Conservation (phyloP, 1,139 yeast genomes). For the Pichia sp. region DNA sequence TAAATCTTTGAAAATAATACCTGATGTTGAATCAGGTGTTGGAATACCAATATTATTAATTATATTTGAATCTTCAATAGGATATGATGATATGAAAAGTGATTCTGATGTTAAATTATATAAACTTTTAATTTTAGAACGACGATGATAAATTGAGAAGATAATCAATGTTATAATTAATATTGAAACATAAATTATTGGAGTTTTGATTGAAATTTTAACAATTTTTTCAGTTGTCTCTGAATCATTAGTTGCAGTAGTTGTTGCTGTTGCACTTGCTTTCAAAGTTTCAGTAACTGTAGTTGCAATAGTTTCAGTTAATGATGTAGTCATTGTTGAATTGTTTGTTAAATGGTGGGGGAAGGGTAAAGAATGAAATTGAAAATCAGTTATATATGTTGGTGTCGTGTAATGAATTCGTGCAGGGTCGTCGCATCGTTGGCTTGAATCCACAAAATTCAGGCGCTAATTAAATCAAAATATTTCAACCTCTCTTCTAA, state of each 20-base stretch:
- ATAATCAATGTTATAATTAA: constrained; percentile 61
- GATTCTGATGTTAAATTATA: constrained; percentile 39
- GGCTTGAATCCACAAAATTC: too few relatives aligned
- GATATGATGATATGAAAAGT: constrained; percentile 10
- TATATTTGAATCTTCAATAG: constrained; percentile 4
- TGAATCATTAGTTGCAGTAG: constrained; percentile 1
- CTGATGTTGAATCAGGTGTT: constrained; percentile 16
- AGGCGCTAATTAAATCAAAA: too few relatives aligned
- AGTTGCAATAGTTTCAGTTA: constrained; percentile 1
- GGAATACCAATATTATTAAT: constrained; percentile 5
- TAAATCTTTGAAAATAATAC: constrained; percentile 13
- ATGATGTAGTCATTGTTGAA: neutral
- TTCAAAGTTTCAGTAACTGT: neutral
- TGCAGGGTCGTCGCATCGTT: too few relatives aligned
- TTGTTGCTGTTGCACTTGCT: constrained; percentile 7
- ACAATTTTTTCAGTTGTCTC: constrained; percentile 5
- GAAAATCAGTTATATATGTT: too few relatives aligned
- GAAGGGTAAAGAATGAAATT: too few relatives aligned
- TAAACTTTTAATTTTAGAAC: constrained; percentile 33
- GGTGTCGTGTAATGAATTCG: too few relatives aligned
- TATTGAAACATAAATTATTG: constrained; percentile 70
- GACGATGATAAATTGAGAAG: constrained; percentile 69
- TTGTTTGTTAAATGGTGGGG: too few relatives aligned
- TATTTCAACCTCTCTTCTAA: too few relatives aligned
- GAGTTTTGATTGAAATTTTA: constrained; percentile 74